Evolutionary conservation across 2,329 filamentous ascomycete genomes (phyloP).

Genomic region (Penicillium freii): DNA sequence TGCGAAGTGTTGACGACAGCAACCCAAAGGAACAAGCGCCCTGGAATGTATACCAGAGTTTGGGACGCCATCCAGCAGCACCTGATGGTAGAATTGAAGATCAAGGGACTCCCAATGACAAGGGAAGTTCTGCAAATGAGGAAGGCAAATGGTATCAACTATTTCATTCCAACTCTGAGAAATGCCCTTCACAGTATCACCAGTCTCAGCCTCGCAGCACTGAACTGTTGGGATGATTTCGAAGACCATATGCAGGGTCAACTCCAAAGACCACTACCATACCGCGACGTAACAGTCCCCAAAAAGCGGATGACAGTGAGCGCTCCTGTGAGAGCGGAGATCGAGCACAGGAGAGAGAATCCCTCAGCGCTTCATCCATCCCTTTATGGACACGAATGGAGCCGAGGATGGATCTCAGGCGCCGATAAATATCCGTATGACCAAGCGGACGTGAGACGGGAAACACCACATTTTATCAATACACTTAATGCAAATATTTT

Average conservation of each 20-base stretch:
- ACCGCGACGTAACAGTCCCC: constrained; percentile 26
- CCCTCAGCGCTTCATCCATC: neutral
- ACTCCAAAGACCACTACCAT: constrained; percentile 18
- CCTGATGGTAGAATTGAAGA: constrained; percentile 22
- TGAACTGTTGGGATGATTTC: constrained; percentile 35
- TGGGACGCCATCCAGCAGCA: constrained; percentile 38
- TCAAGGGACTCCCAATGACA: neutral
- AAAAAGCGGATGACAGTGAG: constrained; percentile 15
- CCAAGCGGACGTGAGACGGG: constrained; percentile 22
- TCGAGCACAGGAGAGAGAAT: neutral
- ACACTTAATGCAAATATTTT: constrained; percentile 28
- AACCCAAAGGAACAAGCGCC: constrained; percentile 14
- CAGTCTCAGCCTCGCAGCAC: constrained; percentile 30
- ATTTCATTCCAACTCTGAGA: constrained; percentile 31
- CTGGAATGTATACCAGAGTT: constrained; percentile 30
- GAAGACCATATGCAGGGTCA: constrained; percentile 17
- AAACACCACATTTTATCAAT: constrained; percentile 14
- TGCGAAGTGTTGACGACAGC: constrained; percentile 31
- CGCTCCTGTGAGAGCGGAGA: constrained; percentile 2
- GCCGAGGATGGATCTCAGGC: constrained; percentile 20
- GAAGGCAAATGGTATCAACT: constrained; percentile 26
- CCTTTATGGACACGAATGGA: constrained; percentile 29
- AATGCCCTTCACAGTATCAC: constrained; percentile 32
- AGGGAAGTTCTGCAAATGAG: constrained; percentile 23
- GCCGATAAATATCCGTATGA: constrained; percentile 31